Evolutionary conservation across 2,329 filamentous ascomycete genomes (phyloP), one percentile per base, ranked within the genome.

Genomic region (Penicillium nordicum): DNA sequence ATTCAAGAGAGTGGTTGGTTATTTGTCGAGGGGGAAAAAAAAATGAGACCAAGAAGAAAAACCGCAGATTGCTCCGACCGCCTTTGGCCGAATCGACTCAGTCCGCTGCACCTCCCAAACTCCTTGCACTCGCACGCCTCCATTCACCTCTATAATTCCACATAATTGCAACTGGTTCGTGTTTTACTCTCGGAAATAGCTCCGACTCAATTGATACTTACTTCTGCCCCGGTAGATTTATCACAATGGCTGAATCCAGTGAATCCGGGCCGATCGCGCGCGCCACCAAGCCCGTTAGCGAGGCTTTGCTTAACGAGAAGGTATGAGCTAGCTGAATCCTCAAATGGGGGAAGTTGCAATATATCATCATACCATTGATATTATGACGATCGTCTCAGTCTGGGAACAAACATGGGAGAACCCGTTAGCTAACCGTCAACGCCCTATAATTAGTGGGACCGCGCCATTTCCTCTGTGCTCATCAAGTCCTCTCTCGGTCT

Each of bases 291-390:
- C 93, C 94, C 63, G 89, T 97, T 79, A 97, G 93, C 83, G 94
- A 99, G 83, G 90, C 93, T 72, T 86, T 99, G 71, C 85, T 99
- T 73, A 97, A 97, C 79, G 94, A 99, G 81, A 99, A 99, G 92
- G 94, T 97, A 86, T 49, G 54, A 50, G 29, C 46, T 42, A 23
- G 43, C 42, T 37, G 30, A 37, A 42, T 23, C 4, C 18, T 40
- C 12, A 16, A 41, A 25, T 30, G 21, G 12, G 12, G 7, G 27
- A 34, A 7, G 0, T 40, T 4, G 12, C 37, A 18, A 25, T 21
- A 21, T 7, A 38, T 4, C 3, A 12, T 29, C 4, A 12, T 29
- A 9, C 9, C 14, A 16, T 41, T 23, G 23, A 40, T 36, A 40
- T 38, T 25, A 38, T 32, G 6, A 29, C 42, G 21, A 25, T 40